Base-by-base conservation (phyloP, 169 alveolate species). In the Babesia ovis region DNA sequence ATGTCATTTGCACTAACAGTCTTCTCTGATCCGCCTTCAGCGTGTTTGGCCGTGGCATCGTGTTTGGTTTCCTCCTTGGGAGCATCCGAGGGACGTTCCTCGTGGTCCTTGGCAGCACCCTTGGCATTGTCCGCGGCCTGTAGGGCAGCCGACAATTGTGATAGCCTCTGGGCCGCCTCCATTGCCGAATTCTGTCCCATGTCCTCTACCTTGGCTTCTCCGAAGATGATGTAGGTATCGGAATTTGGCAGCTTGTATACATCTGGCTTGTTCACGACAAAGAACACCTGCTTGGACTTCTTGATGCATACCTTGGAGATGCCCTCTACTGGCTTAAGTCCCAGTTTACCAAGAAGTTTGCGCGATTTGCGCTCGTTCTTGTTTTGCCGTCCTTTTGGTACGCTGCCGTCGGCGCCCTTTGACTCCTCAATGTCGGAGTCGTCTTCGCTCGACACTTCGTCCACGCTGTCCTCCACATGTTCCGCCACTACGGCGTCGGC, bases 121-220 rank as follows among this genome's bases (percentile, higher is more conserved):
- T n/a, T 55, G 45, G 48, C 50, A 22, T 61, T 76, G 46, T 55
- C 77, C 41, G 50, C 73, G 27, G 74, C 53, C 27, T 42, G 77
- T 32, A 60, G 59, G 16, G 79, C 67, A 8, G 74, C 68, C 32
- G 89, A 56, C 29, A 81, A 57, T 56, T 81, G 89, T 25, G 85
- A 69, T 37, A 88, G 60, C 41, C 90, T 81, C 43, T 90, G 86
- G 48, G 92, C 92, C 51, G 91, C 94, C 48, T 68, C 83, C 48
- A 77, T 56, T 32, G 91, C 94, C 39, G 77, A 54, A 76, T 76
- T 85, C 51, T 70, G 77, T 48, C 84, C 86, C 66, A 95, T 85
- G 77, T 95, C 98, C 66, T 95, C 98, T 23, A 95, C 88, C 90
- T 94, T 94, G 46, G 98, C 98, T 82, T 95, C 98, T 39, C 99